A percentile compares a stretch with the other conserved stretches of the same genome.
Evolutionary conservation across 139 green algal genomes (phyloP).

Genomic region (Tetradesmus obliquus): DNA sequence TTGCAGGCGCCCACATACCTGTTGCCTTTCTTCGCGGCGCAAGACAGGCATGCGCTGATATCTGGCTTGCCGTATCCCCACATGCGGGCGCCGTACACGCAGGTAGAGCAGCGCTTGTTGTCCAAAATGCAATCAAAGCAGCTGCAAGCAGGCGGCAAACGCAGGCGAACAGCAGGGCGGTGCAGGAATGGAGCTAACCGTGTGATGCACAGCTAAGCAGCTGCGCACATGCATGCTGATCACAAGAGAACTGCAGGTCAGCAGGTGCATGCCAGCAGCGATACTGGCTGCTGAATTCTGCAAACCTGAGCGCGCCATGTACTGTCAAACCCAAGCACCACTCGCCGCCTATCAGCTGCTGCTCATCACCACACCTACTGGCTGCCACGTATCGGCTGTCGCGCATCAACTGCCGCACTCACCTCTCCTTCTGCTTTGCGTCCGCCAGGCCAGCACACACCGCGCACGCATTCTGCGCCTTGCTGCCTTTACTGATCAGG

Average conservation of each 20-base stretch:
- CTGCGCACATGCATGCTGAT: not conserved
- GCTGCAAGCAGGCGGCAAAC: constrained; percentile 6
- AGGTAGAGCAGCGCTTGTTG: constrained; percentile 14
- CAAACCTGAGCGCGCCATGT: not conserved
- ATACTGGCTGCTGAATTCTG: not conserved
- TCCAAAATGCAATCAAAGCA: constrained; percentile 23
- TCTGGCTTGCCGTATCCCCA: constrained; percentile 35
- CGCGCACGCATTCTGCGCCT: constrained; percentile 27
- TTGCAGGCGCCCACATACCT: constrained; percentile 26
- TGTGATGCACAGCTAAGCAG: not conserved
- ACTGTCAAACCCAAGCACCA: not conserved
- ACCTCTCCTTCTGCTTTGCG: not conserved
- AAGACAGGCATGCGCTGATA: constrained; percentile 16
- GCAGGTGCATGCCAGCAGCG: not conserved
- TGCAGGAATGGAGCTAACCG: not conserved
- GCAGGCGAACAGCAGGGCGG: not conserved
- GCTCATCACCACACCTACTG: too few species aligned
- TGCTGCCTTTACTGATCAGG: constrained; percentile 32
- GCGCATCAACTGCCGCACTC: not conserved
- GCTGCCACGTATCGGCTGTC: not conserved
- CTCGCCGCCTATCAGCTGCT: too few species aligned
- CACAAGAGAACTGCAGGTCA: not conserved
- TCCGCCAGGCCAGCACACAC: not conserved
- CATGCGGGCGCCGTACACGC: constrained; percentile 20
- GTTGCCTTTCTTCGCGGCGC: not conserved